phyloP scores from a whole-genome alignment of 257 asterid species.

The Solanum okadae region DNA sequence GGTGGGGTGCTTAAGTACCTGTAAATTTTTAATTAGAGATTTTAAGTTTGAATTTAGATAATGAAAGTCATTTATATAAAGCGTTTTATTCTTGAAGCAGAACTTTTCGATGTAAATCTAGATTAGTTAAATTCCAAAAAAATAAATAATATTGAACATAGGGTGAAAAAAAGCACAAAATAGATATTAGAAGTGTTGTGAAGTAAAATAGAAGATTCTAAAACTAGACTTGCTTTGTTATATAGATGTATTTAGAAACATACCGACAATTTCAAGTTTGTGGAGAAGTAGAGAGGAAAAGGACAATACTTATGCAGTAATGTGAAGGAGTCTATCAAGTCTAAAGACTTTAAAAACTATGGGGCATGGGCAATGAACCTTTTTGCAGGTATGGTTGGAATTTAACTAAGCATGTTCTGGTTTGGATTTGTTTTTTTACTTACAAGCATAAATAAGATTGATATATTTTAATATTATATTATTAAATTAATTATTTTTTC shows the following conservation, averaged over 20 bases:
- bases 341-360: background rate
- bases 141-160: background rate
- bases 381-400: background rate
- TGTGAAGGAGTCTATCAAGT: background rate
- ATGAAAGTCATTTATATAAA: background rate
- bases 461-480: background rate
- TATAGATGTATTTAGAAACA: background rate
- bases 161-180: background rate
- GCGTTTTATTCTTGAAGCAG: rapidly evolving
- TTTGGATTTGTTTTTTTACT: background rate
- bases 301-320: background rate
- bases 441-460: background rate
- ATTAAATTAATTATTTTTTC: too few species aligned
- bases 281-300: background rate
- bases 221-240: background rate
- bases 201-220: background rate
- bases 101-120: background rate
- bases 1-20: too few species aligned
- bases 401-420: background rate
- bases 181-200: background rate
- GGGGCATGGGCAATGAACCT: background rate
- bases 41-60: background rate
- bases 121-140: background rate
- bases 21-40: background rate
- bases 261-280: background rate